Conservation (phyloP, 768 basidiomycete species). For the Boletus tomentosulus region DNA sequence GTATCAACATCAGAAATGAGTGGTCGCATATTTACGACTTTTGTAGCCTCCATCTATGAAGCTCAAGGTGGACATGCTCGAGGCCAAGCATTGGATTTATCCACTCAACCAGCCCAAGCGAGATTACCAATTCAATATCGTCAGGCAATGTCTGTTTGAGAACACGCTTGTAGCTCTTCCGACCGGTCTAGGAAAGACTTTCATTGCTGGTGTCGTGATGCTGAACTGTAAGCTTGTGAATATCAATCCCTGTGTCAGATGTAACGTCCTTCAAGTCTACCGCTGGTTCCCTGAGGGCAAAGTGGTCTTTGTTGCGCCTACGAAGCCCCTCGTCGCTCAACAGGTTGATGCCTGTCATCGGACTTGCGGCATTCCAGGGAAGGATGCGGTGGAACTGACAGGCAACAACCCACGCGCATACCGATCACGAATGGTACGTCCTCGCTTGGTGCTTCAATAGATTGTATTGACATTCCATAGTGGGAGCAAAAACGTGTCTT, state of each 20-base stretch:
- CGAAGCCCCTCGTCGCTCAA: conserved; percentile 93
- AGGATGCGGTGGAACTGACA: conserved; percentile 82
- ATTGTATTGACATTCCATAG: conserved; percentile 33
- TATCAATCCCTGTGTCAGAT: not conserved
- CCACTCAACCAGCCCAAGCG: conserved; percentile 85
- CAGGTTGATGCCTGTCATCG: conserved; percentile 92
- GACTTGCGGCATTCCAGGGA: conserved; percentile 88
- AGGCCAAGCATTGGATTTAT: conserved; percentile 84
- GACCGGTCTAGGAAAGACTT: conserved; percentile 96
- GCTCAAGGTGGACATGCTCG: conserved; percentile 68
- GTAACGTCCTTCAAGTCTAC: conserved; percentile 52
- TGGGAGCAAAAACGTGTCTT: conserved; percentile 84
- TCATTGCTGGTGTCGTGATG: conserved; percentile 97
- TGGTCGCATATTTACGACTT: conserved; percentile 1
- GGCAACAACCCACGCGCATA: conserved; percentile 57
- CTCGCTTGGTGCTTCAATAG: not conserved
- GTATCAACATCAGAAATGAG: no score
- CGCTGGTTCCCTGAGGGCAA: conserved; percentile 92
- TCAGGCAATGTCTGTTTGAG: conserved; percentile 78
- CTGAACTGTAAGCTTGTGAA: conserved; percentile 65
- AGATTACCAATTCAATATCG: conserved; percentile 94
- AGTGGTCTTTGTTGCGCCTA: conserved; percentile 92
- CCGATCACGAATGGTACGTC: conserved; percentile 58
- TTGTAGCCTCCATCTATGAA: conserved; percentile 72
- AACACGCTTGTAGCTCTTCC: conserved; percentile 94